phyloP scores from a whole-genome alignment of 106 monocot species.

The Apostasia ramifera region DNA sequence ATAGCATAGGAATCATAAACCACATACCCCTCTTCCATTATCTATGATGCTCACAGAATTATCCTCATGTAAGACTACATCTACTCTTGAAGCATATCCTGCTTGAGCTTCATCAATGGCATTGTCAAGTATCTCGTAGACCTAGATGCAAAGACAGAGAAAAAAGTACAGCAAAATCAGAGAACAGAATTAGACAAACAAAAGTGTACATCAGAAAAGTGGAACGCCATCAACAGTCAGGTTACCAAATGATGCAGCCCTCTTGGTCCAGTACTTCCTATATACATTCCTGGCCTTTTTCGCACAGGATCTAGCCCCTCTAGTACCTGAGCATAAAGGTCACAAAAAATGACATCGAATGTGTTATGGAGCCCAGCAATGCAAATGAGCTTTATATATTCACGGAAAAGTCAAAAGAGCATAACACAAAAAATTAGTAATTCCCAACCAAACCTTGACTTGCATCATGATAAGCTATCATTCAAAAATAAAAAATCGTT shows the following conservation, averaged over 20 bases:
- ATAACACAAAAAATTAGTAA: too few species aligned
- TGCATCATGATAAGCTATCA: too few species aligned
- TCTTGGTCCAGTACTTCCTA: slow-evolving; percentile 92
- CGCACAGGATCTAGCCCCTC: slow-evolving; percentile 97
- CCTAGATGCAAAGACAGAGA: slow-evolving; percentile 30
- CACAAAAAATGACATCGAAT: not conserved
- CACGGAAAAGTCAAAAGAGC: not conserved
- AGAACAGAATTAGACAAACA: not conserved
- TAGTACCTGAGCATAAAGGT: slow-evolving; percentile 48
- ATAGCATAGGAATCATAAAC: not conserved
- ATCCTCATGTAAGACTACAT: slow-evolving; percentile 76
- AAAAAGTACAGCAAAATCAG: slow-evolving; percentile 1
- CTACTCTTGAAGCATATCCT: slow-evolving; percentile 75
- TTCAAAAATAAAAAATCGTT: too few species aligned
- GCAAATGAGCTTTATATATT: not conserved
- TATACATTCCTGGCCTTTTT: slow-evolving; percentile 99
- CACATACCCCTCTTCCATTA: slow-evolving; percentile 91
- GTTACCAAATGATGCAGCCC: slow-evolving; percentile 96
- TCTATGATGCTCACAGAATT: slow-evolving; percentile 86
- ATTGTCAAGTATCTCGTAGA: slow-evolving; percentile 96
- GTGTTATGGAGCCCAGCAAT: not conserved
- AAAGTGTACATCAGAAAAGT: not conserved
- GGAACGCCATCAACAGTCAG: not conserved
- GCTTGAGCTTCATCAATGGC: slow-evolving; percentile 98
- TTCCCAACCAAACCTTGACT: not conserved